Base-by-base conservation (phyloP, 306 rosid genomes). In the Macrotyloma uniflorum region DNA sequence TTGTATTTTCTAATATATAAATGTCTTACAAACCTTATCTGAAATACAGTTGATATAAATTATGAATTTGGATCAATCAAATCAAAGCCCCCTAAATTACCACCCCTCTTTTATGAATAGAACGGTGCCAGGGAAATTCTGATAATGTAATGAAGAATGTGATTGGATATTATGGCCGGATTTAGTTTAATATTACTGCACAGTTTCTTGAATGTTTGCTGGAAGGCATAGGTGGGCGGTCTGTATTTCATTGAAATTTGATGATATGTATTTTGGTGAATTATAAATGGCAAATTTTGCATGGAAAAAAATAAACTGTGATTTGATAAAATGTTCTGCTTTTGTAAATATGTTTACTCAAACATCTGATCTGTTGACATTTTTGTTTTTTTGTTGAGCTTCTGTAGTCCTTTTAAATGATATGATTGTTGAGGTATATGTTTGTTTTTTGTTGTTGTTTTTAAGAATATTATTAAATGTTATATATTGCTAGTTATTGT, bases 181-280 rank as follows among this genome's bases (percentile, higher is more conserved):
- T 35, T 83, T 66, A 55, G 49, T 55, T 78, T 78, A 54, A 45
- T 72, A 71, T 23, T 64, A 70, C 71, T 18, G 11, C 19, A 32
- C 1, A 70, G 50, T 63, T 38, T 38, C 54, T 82, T 51, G 82
- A 76, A 76, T 81, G 20, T 62, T 50, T 46, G 16, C 63, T 9
- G 57, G 19, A 67, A 57, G 65, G 22, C 74, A 18, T 42, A 40
- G 68, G 46, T 69, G 20, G 63, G 36, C 9, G 72, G 58, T 73
- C 50, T 2, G 72, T 26, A 24, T 51, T 78, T 69, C 49, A 30
- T 62, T 68, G 69, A 30, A 58, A 61, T 67, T 61, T 53, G 59
- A 66, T 78, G 36, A 67, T 42, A 42, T 73, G n/a, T 40, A 73
- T 59, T 38, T 74, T 58, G 54, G 61, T 79, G 63, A 24, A 67